phyloP scores from a whole-genome alignment of 192 early-diverging fungal species.

The Podila verticillata region DNA sequence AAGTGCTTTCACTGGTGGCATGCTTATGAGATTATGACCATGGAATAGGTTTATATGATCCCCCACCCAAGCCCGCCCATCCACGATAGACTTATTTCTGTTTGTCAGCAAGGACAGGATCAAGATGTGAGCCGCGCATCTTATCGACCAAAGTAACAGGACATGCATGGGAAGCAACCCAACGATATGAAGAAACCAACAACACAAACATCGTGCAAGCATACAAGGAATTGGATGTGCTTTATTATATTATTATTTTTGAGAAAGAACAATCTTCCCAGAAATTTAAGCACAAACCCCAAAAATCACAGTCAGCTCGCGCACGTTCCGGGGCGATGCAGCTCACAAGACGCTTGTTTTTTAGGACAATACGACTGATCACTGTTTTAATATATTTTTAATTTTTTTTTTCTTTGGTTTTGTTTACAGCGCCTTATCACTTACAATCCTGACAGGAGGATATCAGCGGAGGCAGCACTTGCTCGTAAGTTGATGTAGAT shows the following conservation, averaged over 20 bases:
- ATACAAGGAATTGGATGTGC: too few relatives aligned
- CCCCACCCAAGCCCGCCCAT: too few relatives aligned
- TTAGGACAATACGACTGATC: neutral
- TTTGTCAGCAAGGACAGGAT: too few relatives aligned
- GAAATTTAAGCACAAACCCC: too few relatives aligned
- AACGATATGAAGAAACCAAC: too few relatives aligned
- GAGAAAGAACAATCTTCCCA: too few relatives aligned
- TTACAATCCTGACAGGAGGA: constrained; percentile 51
- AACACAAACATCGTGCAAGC: too few relatives aligned
- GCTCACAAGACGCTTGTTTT: neutral
- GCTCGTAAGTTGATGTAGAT: constrained; percentile 42
- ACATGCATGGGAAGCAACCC: too few relatives aligned
- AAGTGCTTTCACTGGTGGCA: constrained; percentile 22
- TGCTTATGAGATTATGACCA: neutral
- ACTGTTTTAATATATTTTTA: neutral
- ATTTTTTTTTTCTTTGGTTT: neutral
- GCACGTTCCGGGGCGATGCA: neutral
- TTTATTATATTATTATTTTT: too few relatives aligned
- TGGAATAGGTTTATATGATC: neutral
- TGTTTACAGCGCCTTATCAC: constrained; percentile 38
- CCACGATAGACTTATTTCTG: too few relatives aligned
- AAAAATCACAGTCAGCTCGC: neutral
- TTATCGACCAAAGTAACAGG: too few relatives aligned
- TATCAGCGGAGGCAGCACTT: constrained; percentile 49
- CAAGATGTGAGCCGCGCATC: too few relatives aligned